These are phyloP conservation scores for Chytriomyces sp. DNA, from an alignment of 192 early-diverging fungal species.

Conservation along the genomic window DNA sequence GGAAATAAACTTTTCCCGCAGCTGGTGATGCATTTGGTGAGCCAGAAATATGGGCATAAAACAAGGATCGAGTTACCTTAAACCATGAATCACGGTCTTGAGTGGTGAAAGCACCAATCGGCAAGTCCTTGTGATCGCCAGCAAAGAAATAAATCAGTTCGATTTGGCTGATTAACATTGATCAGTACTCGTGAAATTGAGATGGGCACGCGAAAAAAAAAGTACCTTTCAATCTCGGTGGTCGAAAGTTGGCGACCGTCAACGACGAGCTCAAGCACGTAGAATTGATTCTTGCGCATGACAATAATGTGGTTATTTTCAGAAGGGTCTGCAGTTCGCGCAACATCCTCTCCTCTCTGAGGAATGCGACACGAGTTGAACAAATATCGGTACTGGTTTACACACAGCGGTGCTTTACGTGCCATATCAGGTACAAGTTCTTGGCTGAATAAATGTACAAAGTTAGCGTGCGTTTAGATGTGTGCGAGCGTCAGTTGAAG, in stretches of 20 bases:
- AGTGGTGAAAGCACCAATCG: slow-evolving; percentile 88
- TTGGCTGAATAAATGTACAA: slow-evolving; percentile 45
- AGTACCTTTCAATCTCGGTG: slow-evolving; percentile 73
- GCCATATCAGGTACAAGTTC: slow-evolving; percentile 83
- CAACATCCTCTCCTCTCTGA: slow-evolving; percentile 78
- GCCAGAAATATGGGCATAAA: background rate
- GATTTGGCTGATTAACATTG: slow-evolving; percentile 56
- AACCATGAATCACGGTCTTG: slow-evolving; percentile 95
- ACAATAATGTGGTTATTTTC: slow-evolving; percentile 83
- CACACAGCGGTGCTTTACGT: slow-evolving; percentile 79
- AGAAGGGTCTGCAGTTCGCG: slow-evolving; percentile 70
- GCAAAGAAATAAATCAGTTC: slow-evolving; percentile 70
- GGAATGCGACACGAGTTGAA: slow-evolving; percentile 93
- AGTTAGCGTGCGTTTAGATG: background rate
- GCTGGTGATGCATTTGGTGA: background rate
- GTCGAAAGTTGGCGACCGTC: slow-evolving; percentile 81
- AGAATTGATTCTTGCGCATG: slow-evolving; percentile 92
- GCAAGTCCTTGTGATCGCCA: slow-evolving; percentile 66
- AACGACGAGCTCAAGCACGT: slow-evolving; percentile 69
- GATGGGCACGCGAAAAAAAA: background rate
- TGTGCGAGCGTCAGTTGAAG: background rate
- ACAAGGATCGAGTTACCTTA: slow-evolving; percentile 50
- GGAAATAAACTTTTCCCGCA: slow-evolving; percentile 16
- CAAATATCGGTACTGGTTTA: slow-evolving; percentile 84
- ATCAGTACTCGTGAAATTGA: slow-evolving; percentile 23